Percentiles rank a stretch among this genome's conserved stretches.
Conservation (phyloP, 345 rosid genomes). For the Clausena lansium region DNA sequence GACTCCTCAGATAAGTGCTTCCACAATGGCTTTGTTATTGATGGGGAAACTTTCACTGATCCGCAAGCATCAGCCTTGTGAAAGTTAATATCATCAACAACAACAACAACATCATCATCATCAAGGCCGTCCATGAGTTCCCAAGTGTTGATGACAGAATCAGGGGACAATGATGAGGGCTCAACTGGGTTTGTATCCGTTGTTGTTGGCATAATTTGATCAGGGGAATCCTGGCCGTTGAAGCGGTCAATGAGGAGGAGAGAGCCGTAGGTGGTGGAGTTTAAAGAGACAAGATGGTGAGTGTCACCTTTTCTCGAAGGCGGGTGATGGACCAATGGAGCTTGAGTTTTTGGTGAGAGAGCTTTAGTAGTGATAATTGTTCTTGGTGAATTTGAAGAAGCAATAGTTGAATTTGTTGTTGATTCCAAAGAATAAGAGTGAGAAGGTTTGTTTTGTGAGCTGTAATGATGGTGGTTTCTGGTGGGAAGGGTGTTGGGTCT, state of each 20-base stretch:
- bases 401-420: conserved; percentile 9
- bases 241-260: conserved; percentile 48
- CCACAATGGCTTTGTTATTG: conserved; percentile 54
- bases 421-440: conserved; percentile 22
- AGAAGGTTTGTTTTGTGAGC: not conserved
- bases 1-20: conserved; percentile 76
- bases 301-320: conserved; percentile 83
- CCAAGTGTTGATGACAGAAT: conserved; percentile 91
- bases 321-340: conserved; percentile 84
- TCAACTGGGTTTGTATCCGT: conserved; percentile 19
- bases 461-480: conserved; percentile 3
- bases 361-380: conserved; percentile 35
- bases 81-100: not conserved
- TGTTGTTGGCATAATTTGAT: conserved; percentile 14
- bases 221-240: conserved; percentile 22
- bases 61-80: not conserved
- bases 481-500: conserved; percentile 27
- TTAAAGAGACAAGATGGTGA: conserved; percentile 83
- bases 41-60: not conserved
- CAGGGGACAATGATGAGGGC: conserved; percentile 45
- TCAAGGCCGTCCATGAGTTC: conserved; percentile 96
- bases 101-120: conserved; percentile 24
- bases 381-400: conserved; percentile 30
- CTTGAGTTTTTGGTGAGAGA: conserved; percentile 43
- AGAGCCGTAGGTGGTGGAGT: conserved; percentile 85